phyloP scores from a whole-genome alignment of 345 rosid genomes.

The Luvunga scandens region DNA sequence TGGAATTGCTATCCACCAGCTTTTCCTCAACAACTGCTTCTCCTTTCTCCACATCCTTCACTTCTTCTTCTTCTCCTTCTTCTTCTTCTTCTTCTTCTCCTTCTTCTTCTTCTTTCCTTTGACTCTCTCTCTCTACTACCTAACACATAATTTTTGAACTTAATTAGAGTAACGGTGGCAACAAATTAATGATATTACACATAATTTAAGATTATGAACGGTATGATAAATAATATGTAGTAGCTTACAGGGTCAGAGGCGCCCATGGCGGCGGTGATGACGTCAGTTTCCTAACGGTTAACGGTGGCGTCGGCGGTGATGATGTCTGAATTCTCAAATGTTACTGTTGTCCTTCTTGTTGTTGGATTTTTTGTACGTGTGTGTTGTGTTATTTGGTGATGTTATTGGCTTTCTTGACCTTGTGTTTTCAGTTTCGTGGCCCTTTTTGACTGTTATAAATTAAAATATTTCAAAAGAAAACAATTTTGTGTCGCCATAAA shows the following conservation, averaged over 20 bases:
- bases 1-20: conserved; percentile 17
- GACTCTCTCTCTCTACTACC: conserved; percentile 47
- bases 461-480: background rate
- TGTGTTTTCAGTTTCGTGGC: background rate
- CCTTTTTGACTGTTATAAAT: background rate
- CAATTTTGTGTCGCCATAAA: background rate
- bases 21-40: conserved; percentile 29
- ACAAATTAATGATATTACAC: background rate
- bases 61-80: conserved; percentile 21
- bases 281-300: conserved; percentile 31
- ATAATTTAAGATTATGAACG: no score
- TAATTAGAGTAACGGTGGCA: background rate
- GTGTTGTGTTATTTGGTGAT: conserved; percentile 11
- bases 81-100: background rate
- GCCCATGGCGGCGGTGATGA: conserved; percentile 46
- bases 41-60: conserved; percentile 52
- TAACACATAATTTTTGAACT: conserved; percentile 5
- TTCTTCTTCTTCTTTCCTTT: conserved; percentile 9
- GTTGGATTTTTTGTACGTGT: conserved; percentile 10
- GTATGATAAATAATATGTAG: background rate
- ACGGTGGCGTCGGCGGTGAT: conserved; percentile 27
- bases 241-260: conserved; percentile 44
- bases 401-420: background rate
- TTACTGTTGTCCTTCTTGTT: conserved; percentile 5
- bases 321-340: conserved; percentile 21